Evolutionary conservation across 169 alveolate genomes (phyloP).

Genomic region (Plasmodium adleri): DNA sequence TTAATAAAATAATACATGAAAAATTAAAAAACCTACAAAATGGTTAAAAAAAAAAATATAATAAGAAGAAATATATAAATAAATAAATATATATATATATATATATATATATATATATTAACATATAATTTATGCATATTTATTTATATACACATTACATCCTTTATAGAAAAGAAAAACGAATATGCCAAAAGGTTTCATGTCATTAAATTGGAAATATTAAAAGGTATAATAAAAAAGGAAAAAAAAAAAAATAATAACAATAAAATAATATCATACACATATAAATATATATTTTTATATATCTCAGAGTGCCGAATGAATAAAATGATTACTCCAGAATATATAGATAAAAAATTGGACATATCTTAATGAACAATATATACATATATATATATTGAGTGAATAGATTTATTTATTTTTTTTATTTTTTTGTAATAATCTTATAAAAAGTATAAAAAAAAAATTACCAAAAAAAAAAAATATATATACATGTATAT

Average conservation of each 20-base stretch:
- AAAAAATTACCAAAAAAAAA: slow-evolving; percentile 22
- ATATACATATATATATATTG: too few species aligned
- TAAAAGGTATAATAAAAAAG: slow-evolving; percentile 26
- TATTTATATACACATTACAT: not conserved
- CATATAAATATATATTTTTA: too few species aligned
- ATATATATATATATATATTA: not conserved
- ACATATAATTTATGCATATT: too few species aligned
- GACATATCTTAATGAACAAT: too few species aligned
- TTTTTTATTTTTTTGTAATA: slow-evolving; percentile 4
- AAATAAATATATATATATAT: not conserved
- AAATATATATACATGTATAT: not conserved
- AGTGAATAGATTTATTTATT: not conserved
- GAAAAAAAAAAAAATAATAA: too few species aligned
- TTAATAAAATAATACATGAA: slow-evolving; percentile 64
- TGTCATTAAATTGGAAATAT: slow-evolving; percentile 45
- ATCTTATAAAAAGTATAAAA: not conserved
- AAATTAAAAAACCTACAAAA: slow-evolving; percentile 48
- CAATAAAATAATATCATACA: too few species aligned
- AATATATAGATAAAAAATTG: too few species aligned
- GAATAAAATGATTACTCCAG: too few species aligned
- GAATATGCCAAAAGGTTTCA: slow-evolving; percentile 53
- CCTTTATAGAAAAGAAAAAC: slow-evolving; percentile 49
- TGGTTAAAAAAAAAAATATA: slow-evolving; percentile 22
- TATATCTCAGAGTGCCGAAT: too few species aligned
- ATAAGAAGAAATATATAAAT: not conserved